Conservation (phyloP, 2,329 filamentous ascomycete genomes). For the Chrysosporium keratinophilum region DNA sequence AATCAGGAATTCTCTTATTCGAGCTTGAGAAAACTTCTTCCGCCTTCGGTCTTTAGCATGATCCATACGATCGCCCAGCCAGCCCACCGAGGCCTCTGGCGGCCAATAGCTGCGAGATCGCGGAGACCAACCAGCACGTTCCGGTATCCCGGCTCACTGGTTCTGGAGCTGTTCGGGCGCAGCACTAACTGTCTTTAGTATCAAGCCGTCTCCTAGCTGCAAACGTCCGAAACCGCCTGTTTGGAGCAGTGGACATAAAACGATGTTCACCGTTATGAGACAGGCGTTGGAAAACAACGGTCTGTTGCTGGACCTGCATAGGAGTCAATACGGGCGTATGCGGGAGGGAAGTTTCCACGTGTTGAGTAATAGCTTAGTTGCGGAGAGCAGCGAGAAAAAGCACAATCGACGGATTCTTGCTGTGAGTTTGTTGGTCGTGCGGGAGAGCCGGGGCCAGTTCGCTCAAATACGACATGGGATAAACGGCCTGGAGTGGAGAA, state of each 20-base stretch:
- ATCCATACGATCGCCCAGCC: background rate
- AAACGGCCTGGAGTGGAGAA: constrained; percentile 1
- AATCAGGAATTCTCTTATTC: background rate
- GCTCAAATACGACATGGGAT: background rate
- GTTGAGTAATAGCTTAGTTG: no score
- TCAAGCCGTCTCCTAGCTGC: background rate
- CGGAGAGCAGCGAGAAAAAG: no score
- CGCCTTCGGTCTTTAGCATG: background rate
- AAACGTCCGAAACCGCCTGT: background rate
- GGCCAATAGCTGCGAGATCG: constrained; percentile 3
- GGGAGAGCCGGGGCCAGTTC: background rate
- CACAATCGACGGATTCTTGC: background rate
- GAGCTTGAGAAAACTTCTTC: background rate
- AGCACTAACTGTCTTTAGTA: constrained; percentile 5
- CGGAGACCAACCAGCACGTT: constrained; percentile 6
- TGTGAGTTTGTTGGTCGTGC: background rate
- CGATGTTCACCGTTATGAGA: background rate
- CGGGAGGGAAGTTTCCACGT: no score
- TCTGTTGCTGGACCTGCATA: background rate
- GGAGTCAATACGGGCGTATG: no score
- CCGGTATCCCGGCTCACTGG: constrained; percentile 10
- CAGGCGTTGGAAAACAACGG: background rate
- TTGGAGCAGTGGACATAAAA: background rate
- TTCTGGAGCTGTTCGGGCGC: constrained; percentile 8
- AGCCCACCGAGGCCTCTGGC: background rate